A percentile compares a stretch with the other conserved stretches of the same genome.
Conservation (phyloP, 2,329 filamentous ascomycete species). For the Penicillium sp. region DNA sequence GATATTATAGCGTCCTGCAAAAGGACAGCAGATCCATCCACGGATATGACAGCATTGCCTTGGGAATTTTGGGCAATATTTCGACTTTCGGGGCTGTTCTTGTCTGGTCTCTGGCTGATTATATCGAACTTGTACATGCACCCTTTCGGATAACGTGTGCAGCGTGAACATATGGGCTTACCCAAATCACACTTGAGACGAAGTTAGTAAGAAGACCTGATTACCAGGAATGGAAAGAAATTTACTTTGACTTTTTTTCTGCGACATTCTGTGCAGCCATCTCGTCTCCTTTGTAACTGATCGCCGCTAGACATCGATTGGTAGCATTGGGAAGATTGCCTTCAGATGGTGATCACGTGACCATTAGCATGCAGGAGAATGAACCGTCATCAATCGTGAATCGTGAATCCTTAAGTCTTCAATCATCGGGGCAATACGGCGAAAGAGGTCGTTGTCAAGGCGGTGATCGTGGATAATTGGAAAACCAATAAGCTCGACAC, state of each 20-base stretch:
- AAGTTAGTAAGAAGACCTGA: background rate
- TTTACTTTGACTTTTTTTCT: constrained; percentile 32
- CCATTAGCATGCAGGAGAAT: background rate
- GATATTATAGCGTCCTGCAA: background rate
- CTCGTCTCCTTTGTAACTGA: constrained; percentile 21
- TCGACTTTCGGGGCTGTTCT: background rate
- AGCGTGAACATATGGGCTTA: constrained; percentile 27
- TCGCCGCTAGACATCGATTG: background rate
- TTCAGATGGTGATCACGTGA: background rate
- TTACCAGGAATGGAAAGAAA: background rate
- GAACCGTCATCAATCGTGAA: background rate
- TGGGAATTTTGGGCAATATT: background rate
- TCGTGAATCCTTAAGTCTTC: background rate
- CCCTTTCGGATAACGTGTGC: constrained; percentile 24
- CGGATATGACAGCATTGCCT: background rate
- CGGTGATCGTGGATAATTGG: background rate
- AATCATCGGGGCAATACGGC: background rate
- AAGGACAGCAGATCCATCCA: background rate
- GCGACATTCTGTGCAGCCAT: constrained; percentile 32
- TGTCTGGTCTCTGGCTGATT: constrained; percentile 9
- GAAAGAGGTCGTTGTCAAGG: background rate
- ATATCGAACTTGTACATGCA: constrained; percentile 28
- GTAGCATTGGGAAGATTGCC: background rate
- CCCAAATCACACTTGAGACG: constrained; percentile 26
- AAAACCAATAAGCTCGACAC: background rate